Evolutionary conservation across 176 grass and related monocot species (phyloP), one percentile per base, ranked within the genome.

Genomic region (Eremochloa ophiuroides): DNA sequence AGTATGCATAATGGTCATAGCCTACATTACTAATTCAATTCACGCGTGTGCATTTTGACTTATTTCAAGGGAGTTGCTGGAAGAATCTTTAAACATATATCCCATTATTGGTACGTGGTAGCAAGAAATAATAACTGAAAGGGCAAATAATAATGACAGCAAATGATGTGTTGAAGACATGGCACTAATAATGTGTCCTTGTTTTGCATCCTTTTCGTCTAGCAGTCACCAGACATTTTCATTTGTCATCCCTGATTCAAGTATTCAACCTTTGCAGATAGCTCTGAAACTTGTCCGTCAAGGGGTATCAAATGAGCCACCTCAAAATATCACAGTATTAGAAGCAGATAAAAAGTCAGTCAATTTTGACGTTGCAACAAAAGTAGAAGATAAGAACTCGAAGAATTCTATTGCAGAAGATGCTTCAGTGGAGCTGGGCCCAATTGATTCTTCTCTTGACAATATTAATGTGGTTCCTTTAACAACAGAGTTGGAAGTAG

Each of bases 281-380:
- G 85, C 89, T 85, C 55, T 91, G 64, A 82, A 82, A 78, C 89
- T 91, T 39, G 89, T 91, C 37, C 89, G 85, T 42, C 81, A 71
- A 73, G 85, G 82, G 23, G 72, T 82, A 16, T 73, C 85, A 73
- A 78, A 78, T 85, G 27, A 85, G 29, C 31, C 84, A 84, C 25
- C 77, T 69, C 26, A 29, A 81, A 85, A 84, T 31, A 56, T 80
- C 65, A 68, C 38, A 68, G 66, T 78, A 37, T 27, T 79, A 50
- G 65, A 85, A 88, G 55, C 47, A 79, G 69, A 61, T 43, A 74
- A 69, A 78, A 72, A 73, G 48, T 34, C 64, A 28, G 10, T n/a
- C 9, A 48, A 68, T 66, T 28, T 78, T 75, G 56, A 74, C 39
- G 23, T 79, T 64, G 55, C 23, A 18, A 80, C 42, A 84, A 34